Percentiles rank a stretch among this genome's conserved stretches.
These are phyloP conservation scores for Phytophthora tentaculata DNA, from an alignment of 352 stramenopile species.

Conservation along the genomic window DNA sequence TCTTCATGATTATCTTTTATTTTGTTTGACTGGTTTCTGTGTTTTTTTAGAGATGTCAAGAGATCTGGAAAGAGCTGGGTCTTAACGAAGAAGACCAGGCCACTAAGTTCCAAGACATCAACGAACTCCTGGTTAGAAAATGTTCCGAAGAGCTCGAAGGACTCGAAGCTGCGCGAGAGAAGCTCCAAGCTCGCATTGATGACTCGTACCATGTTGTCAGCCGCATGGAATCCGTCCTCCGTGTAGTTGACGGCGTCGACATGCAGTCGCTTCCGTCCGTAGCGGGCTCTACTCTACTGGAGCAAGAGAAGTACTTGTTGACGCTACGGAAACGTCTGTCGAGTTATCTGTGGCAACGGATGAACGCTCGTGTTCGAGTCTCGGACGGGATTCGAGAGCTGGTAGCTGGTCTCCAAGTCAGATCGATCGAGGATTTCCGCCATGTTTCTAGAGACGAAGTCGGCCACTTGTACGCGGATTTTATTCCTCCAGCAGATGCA, in stretches of 20 bases:
- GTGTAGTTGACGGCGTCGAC: conserved; percentile 44
- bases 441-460: conserved; percentile 47
- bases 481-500: conserved; percentile 9
- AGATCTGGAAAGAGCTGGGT: conserved; percentile 71
- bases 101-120: conserved; percentile 70
- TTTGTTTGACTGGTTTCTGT: conserved; percentile 1
- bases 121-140: conserved; percentile 58
- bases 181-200: conserved; percentile 54
- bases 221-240: conserved; percentile 52
- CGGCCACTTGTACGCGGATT: conserved; percentile 20
- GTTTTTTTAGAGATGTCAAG: conserved; percentile 57
- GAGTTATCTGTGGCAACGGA: conserved; percentile 50
- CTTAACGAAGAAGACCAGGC: conserved; percentile 56
- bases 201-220: conserved; percentile 46
- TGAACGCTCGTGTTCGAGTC: conserved; percentile 43
- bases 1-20: not conserved
- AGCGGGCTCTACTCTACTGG: conserved; percentile 52
- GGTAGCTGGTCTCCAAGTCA: conserved; percentile 45
- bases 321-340: conserved; percentile 34
- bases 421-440: conserved; percentile 44
- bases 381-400: conserved; percentile 49
- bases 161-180: conserved; percentile 53
- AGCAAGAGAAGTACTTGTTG: conserved; percentile 62
- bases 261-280: conserved; percentile 40
- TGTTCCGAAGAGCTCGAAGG: conserved; percentile 68